Conservation (phyloP, 2,329 filamentous ascomycete genomes). For the Xylariaceae sp. region DNA sequence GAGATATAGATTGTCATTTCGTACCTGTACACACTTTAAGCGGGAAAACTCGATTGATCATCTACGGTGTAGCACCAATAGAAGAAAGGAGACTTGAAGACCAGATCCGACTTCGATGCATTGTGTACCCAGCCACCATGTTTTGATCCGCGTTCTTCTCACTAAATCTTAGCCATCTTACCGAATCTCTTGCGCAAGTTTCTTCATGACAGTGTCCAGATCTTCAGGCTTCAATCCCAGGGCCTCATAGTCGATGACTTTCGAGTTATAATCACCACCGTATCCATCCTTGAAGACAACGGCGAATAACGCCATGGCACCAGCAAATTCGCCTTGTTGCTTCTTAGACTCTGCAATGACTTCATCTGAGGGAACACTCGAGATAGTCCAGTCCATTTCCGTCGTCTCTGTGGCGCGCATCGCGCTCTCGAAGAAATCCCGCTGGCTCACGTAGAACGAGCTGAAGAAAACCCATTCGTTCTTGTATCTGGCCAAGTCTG, state of each 20-base stretch:
- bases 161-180: background rate
- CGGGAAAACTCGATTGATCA: too few relatives aligned
- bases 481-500: constrained; percentile 23
- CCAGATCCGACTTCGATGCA: too few relatives aligned
- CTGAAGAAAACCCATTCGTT: constrained; percentile 33
- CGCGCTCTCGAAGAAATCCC: constrained; percentile 33
- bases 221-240: constrained; percentile 28
- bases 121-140: too few relatives aligned
- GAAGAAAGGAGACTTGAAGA: too few relatives aligned
- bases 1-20: too few relatives aligned
- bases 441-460: constrained; percentile 33
- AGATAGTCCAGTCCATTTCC: constrained; percentile 27
- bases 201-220: constrained; percentile 26
- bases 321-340: constrained; percentile 14
- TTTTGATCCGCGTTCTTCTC: too few relatives aligned
- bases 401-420: constrained; percentile 30
- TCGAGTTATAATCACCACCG: constrained; percentile 31
- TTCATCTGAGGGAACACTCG: constrained; percentile 18
- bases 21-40: too few relatives aligned
- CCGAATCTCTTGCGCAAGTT: constrained; percentile 4
- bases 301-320: constrained; percentile 22
- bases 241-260: constrained; percentile 24
- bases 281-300: constrained; percentile 29
- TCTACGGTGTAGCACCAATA: too few relatives aligned
- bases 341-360: constrained; percentile 11